Evolutionary conservation across 2,329 filamentous ascomycete species (phyloP).

Genomic region (Aspergillus sp.): DNA sequence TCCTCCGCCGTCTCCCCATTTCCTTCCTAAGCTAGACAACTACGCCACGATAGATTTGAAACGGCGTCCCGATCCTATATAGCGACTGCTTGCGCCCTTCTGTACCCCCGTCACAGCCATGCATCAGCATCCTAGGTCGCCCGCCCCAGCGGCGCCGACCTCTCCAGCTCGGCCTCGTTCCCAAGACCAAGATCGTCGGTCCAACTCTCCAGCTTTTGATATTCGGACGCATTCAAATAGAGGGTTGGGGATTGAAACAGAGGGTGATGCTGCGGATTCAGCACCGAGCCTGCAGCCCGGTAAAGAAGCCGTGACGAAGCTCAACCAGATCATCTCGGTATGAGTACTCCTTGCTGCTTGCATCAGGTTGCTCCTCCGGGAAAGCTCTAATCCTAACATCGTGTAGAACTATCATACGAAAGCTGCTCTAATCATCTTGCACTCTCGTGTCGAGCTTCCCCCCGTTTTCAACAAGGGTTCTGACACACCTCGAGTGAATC

Average conservation of each 20-base stretch:
- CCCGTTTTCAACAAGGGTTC: conserved; percentile 60
- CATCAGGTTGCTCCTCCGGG: conserved; percentile 28
- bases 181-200: conserved; percentile 66
- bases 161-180: conserved; percentile 72
- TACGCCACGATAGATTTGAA: conserved; percentile 16
- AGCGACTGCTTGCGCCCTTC: background rate
- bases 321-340: conserved; percentile 94
- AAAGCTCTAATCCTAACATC: conserved; percentile 8
- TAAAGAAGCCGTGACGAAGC: conserved; percentile 73
- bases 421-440: conserved; percentile 79
- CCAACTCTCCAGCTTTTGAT: conserved; percentile 59
- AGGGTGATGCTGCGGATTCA: conserved; percentile 47
- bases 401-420: conserved; percentile 87
- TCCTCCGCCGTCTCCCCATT: conserved; percentile 35
- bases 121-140: conserved; percentile 87
- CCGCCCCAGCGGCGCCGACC: conserved; percentile 73
- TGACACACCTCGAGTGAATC: conserved; percentile 71
- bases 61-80: conserved; percentile 11
- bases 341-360: conserved; percentile 24
- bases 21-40: conserved; percentile 40
- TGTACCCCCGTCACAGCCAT: conserved; percentile 55
- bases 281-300: conserved; percentile 56
- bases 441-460: conserved; percentile 75
- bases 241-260: conserved; percentile 56
- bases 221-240: conserved; percentile 55